phyloP scores from a whole-genome alignment of 345 rosid genomes.

The Hirschfeldia incana region DNA sequence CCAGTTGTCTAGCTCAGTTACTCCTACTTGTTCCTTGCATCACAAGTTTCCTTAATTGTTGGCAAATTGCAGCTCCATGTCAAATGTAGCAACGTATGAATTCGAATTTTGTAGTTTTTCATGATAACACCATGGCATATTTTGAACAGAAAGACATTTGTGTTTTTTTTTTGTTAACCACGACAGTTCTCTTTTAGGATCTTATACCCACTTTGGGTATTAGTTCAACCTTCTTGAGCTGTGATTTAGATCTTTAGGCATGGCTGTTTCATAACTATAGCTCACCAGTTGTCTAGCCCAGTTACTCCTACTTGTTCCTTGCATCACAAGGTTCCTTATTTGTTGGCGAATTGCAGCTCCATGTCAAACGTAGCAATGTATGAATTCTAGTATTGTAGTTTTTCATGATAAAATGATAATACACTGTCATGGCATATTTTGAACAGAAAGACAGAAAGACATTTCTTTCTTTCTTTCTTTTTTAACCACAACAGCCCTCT shows the following conservation, averaged over 20 bases:
- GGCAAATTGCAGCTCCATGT: not conserved
- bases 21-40: conserved; percentile 7
- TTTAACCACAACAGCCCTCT: not conserved
- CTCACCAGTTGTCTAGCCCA: not conserved
- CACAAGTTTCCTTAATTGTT: not conserved
- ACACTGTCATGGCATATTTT: not conserved
- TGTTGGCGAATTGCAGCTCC: not conserved
- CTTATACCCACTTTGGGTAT: not conserved
- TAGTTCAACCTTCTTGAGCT: not conserved
- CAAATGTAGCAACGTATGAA: not conserved
- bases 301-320: conserved; percentile 7
- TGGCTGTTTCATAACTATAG: no score
- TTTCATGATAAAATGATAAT: not conserved
- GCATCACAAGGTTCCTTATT: not conserved
- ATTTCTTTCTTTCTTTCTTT: not conserved
- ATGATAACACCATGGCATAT: not conserved
- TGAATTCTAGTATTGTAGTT: not conserved
- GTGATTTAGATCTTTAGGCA: not conserved
- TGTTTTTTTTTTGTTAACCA: not conserved
- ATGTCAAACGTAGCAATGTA: not conserved
- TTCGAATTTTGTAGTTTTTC: not conserved
- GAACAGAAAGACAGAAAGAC: not conserved
- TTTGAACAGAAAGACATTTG: not conserved
- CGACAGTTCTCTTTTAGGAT: not conserved
- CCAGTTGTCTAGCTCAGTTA: not conserved